Evolutionary conservation across 805 yeast species (phyloP).

Genomic region (Starmerella etchellsii): DNA sequence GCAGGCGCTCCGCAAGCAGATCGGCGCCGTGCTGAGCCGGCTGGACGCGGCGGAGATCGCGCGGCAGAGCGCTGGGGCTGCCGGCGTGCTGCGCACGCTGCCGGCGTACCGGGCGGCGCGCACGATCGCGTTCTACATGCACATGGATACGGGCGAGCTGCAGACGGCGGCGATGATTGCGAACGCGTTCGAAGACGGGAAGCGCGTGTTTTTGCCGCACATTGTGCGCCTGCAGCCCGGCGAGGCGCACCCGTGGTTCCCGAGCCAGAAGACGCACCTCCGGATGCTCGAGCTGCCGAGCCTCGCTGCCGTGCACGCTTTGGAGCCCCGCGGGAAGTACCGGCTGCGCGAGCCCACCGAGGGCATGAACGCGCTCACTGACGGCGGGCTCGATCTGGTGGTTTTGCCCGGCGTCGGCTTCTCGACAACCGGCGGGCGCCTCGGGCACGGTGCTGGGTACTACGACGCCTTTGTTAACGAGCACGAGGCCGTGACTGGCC

Average conservation of each 20-base stretch:
- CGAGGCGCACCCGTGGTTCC: conserved; percentile 13
- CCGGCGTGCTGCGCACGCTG: conserved; percentile 20
- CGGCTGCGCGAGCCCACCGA: conserved; percentile 53
- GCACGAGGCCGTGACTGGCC: conserved; percentile 4
- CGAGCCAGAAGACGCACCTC: conserved; percentile 33
- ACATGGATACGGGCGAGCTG: conserved; percentile 61
- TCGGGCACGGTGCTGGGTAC: conserved; percentile 91
- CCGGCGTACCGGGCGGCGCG: conserved; percentile 35
- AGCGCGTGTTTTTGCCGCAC: conserved; percentile 30
- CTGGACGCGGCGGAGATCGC: conserved; percentile 4
- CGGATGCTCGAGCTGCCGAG: conserved; percentile 42
- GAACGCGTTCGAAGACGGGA: conserved; percentile 38
- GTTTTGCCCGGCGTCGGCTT: conserved; percentile 83
- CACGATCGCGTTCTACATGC: conserved; percentile 57
- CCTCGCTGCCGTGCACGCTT: conserved; percentile 31
- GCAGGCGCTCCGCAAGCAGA: conserved; percentile 11
- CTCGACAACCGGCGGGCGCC: conserved; percentile 37
- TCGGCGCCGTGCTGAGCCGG: conserved; percentile 5
- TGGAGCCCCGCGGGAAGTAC: conserved; percentile 59
- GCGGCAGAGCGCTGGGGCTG: conserved; percentile 14
- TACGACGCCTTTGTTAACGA: conserved; percentile 65
- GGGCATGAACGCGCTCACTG: conserved; percentile 19
- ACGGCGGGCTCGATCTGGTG: conserved; percentile 50
- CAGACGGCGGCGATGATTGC: conserved; percentile 45
- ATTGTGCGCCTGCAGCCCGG: conserved; percentile 25